These are phyloP conservation scores for Tricholoma sp. DNA, from an alignment of 768 basidiomycete species.

Conservation along the genomic window DNA sequence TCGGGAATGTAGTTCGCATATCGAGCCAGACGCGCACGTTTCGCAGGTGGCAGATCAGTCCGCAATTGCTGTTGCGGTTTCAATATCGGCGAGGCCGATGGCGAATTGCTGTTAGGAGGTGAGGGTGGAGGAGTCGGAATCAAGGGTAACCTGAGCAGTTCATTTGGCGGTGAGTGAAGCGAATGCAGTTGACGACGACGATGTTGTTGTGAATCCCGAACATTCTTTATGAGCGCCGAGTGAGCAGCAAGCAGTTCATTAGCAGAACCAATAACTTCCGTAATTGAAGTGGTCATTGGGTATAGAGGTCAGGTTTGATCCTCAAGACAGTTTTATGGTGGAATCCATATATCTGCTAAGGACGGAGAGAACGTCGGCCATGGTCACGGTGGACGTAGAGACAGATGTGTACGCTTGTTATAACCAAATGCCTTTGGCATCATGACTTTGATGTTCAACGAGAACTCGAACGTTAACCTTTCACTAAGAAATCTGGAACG, in stretches of 20 bases:
- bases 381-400: background rate
- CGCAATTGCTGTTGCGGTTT: conserved; percentile 30
- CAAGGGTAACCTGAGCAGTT: conserved; percentile 51
- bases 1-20: conserved; percentile 85
- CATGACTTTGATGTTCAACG: background rate
- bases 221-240: conserved; percentile 48
- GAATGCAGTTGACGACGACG: conserved; percentile 53
- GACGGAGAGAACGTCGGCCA: background rate
- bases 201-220: conserved; percentile 50
- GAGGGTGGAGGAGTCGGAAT: conserved; percentile 55
- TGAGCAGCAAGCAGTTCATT: conserved; percentile 64
- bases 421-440: background rate
- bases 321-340: background rate
- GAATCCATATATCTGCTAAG: background rate
- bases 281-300: conserved; percentile 22
- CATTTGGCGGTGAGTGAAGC: conserved; percentile 50
- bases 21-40: conserved; percentile 63
- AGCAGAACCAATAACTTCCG: conserved; percentile 53
- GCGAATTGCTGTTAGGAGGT: conserved; percentile 42
- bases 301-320: background rate
- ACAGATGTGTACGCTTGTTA: background rate
- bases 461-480: background rate
- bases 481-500: background rate
- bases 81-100: conserved; percentile 39
- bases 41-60: conserved; percentile 53